phyloP scores from a whole-genome alignment of 164 flowering plant genomes.

The Aristolochia contorta region DNA sequence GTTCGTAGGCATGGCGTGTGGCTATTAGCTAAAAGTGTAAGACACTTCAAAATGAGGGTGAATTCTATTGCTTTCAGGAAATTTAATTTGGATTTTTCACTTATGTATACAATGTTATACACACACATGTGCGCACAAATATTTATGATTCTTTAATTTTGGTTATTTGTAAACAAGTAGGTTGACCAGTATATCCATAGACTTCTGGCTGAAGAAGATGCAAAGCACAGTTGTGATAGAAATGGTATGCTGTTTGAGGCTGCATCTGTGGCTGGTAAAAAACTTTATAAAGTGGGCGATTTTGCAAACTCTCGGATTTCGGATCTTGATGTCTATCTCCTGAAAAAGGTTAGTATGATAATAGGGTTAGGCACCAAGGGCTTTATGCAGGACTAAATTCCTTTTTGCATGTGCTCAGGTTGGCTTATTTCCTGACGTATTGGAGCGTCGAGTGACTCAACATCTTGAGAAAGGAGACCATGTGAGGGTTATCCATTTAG shows the following conservation, averaged over 20 bases:
- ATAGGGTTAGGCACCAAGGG: background rate
- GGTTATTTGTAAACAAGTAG: slow-evolving; percentile 17
- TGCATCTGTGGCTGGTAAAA: slow-evolving; percentile 54
- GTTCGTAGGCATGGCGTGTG: slow-evolving; percentile 71
- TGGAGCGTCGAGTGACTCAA: slow-evolving; percentile 62
- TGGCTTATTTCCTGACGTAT: slow-evolving; percentile 83
- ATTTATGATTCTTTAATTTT: background rate
- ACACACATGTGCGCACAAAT: no score
- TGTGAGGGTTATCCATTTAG: slow-evolving; percentile 31
- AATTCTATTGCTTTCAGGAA: background rate
- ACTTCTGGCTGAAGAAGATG: slow-evolving; percentile 85
- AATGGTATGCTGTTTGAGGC: slow-evolving; percentile 47
- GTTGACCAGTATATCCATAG: slow-evolving; percentile 82
- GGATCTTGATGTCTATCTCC: slow-evolving; percentile 63
- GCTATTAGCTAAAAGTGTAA: slow-evolving; percentile 89
- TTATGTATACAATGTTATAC: no score
- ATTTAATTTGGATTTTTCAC: background rate
- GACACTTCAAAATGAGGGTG: slow-evolving; percentile 2
- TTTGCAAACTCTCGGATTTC: slow-evolving; percentile 45
- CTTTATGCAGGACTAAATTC: slow-evolving; percentile 1
- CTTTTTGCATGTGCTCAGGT: slow-evolving; percentile 40
- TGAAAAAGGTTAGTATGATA: slow-evolving; percentile 38
- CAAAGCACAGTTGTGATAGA: slow-evolving; percentile 15
- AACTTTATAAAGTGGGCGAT: slow-evolving; percentile 66
- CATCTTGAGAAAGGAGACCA: slow-evolving; percentile 81